These are phyloP conservation scores for Calonectria montana DNA, from an alignment of 2,329 filamentous ascomycete species.

Conservation along the genomic window DNA sequence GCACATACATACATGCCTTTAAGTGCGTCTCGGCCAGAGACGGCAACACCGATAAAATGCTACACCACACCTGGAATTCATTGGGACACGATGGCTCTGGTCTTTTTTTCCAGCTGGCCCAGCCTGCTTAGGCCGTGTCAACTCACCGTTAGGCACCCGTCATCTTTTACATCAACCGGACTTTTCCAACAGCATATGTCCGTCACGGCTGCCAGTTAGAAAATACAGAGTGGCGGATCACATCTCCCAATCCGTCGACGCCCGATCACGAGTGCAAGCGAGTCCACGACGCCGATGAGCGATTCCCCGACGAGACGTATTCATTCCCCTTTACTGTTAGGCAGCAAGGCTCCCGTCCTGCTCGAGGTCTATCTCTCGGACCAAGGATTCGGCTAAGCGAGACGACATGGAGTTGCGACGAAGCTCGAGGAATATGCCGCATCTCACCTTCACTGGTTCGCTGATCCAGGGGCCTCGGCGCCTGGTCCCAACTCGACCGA, in stretches of 20 bases:
- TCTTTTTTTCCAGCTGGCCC: not conserved
- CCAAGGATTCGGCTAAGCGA: slow-evolving; percentile 6
- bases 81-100: not conserved
- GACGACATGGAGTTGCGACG: not conserved
- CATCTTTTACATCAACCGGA: not conserved
- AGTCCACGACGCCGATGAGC: not conserved
- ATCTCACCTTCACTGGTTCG: slow-evolving; percentile 10
- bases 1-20: not conserved
- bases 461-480: slow-evolving; percentile 16
- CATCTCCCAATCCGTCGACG: not conserved
- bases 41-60: not conserved
- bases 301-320: not conserved
- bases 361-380: not conserved
- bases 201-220: not conserved
- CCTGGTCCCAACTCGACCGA: slow-evolving; percentile 33
- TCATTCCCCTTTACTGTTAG: not conserved
- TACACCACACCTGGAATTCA: not conserved
- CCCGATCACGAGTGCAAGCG: not conserved
- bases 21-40: not conserved
- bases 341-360: not conserved
- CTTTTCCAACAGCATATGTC: not conserved
- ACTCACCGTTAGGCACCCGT: not conserved
- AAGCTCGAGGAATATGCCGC: slow-evolving; percentile 29
- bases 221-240: not conserved
- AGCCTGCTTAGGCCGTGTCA: not conserved